Evolutionary conservation across 2,329 filamentous ascomycete genomes (phyloP).

Genomic region (Thelonectria rubi): DNA sequence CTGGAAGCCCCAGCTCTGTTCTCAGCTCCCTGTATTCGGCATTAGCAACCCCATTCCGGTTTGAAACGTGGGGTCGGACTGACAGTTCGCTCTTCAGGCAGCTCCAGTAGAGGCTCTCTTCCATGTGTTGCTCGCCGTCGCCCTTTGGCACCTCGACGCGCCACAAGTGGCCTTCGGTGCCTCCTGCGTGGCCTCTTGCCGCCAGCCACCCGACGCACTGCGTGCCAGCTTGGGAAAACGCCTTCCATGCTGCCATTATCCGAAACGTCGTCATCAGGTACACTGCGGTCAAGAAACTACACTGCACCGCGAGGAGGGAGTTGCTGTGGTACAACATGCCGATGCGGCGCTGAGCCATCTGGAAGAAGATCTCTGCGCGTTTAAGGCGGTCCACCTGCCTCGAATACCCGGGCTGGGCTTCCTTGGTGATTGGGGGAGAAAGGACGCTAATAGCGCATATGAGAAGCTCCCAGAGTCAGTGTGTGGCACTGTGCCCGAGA

Average conservation of each 20-base stretch:
- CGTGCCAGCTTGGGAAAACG: constrained; percentile 31
- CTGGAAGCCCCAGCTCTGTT: constrained; percentile 33
- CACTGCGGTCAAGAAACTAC: constrained; percentile 35
- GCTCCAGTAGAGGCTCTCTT: constrained; percentile 41
- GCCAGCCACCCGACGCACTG: constrained; percentile 21
- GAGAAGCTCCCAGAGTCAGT: constrained; percentile 29
- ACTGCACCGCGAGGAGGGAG: constrained; percentile 32
- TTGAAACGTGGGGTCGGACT: constrained; percentile 3
- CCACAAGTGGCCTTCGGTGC: constrained; percentile 1
- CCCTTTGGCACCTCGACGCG: background rate
- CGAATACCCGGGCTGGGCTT: constrained; percentile 22
- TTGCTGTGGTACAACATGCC: constrained; percentile 36
- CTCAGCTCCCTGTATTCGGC: constrained; percentile 28
- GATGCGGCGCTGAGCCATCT: constrained; percentile 34
- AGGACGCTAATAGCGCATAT: constrained; percentile 35
- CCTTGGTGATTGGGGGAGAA: constrained; percentile 16
- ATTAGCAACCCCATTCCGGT: background rate
- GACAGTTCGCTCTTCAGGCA: constrained; percentile 40
- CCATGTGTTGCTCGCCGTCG: constrained; percentile 27
- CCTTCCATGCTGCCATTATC: constrained; percentile 36
- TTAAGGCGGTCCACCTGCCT: constrained; percentile 16
- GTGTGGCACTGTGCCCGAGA: background rate
- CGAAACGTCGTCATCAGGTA: constrained; percentile 34
- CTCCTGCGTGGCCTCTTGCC: constrained; percentile 5
- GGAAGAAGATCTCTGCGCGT: constrained; percentile 32